Percentiles rank a stretch among this genome's conserved stretches.
Evolutionary conservation across 257 asterid genomes (phyloP).

Genomic region (Rhazya stricta): DNA sequence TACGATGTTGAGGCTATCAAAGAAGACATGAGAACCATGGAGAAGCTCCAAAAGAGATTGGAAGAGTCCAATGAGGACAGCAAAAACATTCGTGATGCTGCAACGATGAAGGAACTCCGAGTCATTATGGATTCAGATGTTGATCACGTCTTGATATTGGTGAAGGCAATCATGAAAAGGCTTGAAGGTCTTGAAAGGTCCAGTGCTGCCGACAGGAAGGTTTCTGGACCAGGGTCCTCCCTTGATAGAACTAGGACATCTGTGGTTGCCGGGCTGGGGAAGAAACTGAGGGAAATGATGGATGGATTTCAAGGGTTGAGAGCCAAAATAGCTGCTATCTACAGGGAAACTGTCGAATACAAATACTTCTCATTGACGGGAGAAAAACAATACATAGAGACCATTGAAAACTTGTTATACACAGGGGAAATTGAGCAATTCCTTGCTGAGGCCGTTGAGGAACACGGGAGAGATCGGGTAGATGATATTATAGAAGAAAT

Average conservation of each 20-base stretch:
- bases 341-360: constrained; percentile 30
- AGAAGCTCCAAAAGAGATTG: constrained; percentile 18
- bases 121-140: constrained; percentile 34
- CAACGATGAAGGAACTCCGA: constrained; percentile 27
- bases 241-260: constrained; percentile 30
- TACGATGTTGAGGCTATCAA: constrained; percentile 33
- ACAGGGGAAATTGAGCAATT: constrained; percentile 30
- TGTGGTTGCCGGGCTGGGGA: constrained; percentile 32
- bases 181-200: constrained; percentile 14
- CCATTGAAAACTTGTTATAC: constrained; percentile 27
- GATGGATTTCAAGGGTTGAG: constrained; percentile 37
- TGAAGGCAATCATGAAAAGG: constrained; percentile 28
- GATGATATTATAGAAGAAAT: constrained; percentile 26
- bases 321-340: constrained; percentile 23
- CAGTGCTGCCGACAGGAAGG: constrained; percentile 17
- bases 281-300: constrained; percentile 33
- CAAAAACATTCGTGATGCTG: constrained; percentile 20
- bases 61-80: constrained; percentile 28
- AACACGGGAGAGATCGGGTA: constrained; percentile 29
- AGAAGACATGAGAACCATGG: constrained; percentile 30
- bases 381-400: constrained; percentile 24
- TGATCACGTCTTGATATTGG: constrained; percentile 26
- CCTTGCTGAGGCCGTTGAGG: constrained; percentile 28
- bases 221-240: constrained; percentile 21
- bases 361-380: constrained; percentile 32